Evolutionary conservation across 306 rosid species (phyloP).

Genomic region (Alnus rubra): DNA sequence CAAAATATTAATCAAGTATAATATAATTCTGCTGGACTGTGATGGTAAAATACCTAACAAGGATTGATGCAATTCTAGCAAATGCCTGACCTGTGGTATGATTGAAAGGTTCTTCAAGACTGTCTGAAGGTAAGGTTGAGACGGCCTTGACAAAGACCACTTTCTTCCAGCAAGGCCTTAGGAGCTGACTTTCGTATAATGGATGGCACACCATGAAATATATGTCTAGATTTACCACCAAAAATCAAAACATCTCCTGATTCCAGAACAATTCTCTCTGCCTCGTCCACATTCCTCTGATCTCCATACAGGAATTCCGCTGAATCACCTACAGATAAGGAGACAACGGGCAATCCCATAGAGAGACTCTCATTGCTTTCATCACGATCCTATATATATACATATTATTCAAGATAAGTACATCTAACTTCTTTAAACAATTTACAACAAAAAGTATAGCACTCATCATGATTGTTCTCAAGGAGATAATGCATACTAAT

Average conservation of each 20-base stretch:
- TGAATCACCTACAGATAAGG: conserved; percentile 70
- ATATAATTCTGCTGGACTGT: neutral
- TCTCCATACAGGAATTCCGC: conserved; percentile 74
- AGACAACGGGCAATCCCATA: conserved; percentile 64
- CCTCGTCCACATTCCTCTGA: conserved; percentile 42
- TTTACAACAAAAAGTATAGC: neutral
- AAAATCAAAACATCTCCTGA: conserved; percentile 76
- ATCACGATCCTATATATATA: conserved; percentile 57
- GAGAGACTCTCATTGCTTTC: conserved; percentile 56
- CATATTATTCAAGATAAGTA: conserved; percentile 1
- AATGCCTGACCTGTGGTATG: conserved; percentile 5
- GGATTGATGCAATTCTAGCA: neutral
- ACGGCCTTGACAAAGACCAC: conserved; percentile 54
- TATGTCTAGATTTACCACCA: conserved; percentile 62
- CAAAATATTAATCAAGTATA: neutral
- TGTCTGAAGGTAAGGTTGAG: conserved; percentile 75
- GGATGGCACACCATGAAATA: conserved; percentile 68
- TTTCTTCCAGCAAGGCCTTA: conserved; percentile 30
- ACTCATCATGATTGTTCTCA: neutral
- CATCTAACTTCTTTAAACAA: neutral
- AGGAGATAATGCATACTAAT: neutral
- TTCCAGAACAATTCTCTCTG: conserved; percentile 50
- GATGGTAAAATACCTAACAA: neutral
- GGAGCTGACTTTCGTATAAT: conserved; percentile 64
- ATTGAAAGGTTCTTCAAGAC: conserved; percentile 19